Base-by-base conservation (phyloP, 1,284 basidiomycete species). In the Papiliotrema nemorosa region DNA sequence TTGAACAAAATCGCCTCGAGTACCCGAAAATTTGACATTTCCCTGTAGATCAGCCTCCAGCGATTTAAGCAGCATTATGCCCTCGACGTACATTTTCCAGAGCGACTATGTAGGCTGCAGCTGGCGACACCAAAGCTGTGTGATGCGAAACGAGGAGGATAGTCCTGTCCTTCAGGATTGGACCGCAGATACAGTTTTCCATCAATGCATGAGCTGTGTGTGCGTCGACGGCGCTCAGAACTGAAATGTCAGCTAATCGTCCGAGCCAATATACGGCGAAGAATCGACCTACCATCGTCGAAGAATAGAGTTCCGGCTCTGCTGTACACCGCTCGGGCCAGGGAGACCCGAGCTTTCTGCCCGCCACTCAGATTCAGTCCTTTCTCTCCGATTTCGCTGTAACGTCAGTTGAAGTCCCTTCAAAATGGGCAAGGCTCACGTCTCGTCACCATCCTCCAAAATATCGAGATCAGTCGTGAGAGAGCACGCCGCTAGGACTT, bases 301-400 rank as follows among this genome's bases (percentile, higher is more conserved):
- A 97, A 77, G 39, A 96, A 78, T 0, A 97, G 75, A 22, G 88
- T 78, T 0, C 86, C 85, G 9, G 94, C 93, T 26, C 90, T 81
- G 47, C 89, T 93, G 74, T 97, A 98, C 24, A 97, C 84, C 1
- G 94, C 93, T 50, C 94, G 84, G 21, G 93, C 93, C 7, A 94
- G 79, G 0, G 89, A 82, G 2, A 84, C 88, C 77, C 94, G 80
- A 29, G 91, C 91, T 65, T 97, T 97, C 70, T 98, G 94, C 25
- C 94, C 94, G 50, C 94, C 94, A 21, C 87, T 90, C 27, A 94
- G 75, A 70, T 91, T 92, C 20, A 91, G 82, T 7, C 78, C 78
- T 42, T 76, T 71, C 54, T 78, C 78, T 24, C 88, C 64, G 38
- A 73, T 68, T 48, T 64, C 70, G 38, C 69, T 69, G 57, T 24